Evolutionary conservation across 306 rosid genomes (phyloP).

Genomic region (Notholithocarpus densiflorus): DNA sequence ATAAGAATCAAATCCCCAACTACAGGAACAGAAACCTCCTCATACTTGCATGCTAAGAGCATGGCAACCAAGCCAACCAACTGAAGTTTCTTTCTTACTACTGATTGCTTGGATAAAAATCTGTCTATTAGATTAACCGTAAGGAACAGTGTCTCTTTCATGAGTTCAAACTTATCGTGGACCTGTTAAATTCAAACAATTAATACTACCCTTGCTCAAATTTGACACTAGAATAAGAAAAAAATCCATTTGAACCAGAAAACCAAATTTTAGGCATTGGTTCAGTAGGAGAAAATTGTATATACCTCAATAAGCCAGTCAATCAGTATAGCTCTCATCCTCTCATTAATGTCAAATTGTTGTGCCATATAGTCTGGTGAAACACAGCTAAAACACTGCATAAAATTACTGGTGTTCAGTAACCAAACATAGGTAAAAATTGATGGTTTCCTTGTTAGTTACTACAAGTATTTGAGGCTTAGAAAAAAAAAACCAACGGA

Average conservation of each 20-base stretch:
- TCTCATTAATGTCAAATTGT: constrained; percentile 85
- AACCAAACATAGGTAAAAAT: constrained; percentile 6
- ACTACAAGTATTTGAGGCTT: neutral
- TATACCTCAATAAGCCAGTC: constrained; percentile 98
- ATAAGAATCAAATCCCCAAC: constrained; percentile 85
- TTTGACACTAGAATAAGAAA: neutral
- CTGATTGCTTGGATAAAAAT: constrained; percentile 58
- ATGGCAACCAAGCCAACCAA: constrained; percentile 94
- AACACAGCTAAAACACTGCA: constrained; percentile 67
- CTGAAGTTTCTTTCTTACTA: constrained; percentile 90
- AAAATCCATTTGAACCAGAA: neutral
- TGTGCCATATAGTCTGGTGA: constrained; percentile 62
- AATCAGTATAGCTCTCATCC: constrained; percentile 89
- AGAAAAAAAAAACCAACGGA: too few relatives aligned
- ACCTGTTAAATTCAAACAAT: constrained; percentile 50
- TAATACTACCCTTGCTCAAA: neutral
- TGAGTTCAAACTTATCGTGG: constrained; percentile 91
- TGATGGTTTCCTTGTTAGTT: neutral
- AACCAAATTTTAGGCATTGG: constrained; percentile 18
- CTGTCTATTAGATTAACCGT: constrained; percentile 78
- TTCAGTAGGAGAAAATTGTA: constrained; percentile 10
- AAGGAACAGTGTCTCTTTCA: constrained; percentile 90
- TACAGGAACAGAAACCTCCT: constrained; percentile 90
- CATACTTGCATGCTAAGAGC: constrained; percentile 98
- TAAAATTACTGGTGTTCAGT: constrained; percentile 20